Conservation (phyloP, 495 filamentous ascomycete species). For the Rhizodiscina lignyota region DNA sequence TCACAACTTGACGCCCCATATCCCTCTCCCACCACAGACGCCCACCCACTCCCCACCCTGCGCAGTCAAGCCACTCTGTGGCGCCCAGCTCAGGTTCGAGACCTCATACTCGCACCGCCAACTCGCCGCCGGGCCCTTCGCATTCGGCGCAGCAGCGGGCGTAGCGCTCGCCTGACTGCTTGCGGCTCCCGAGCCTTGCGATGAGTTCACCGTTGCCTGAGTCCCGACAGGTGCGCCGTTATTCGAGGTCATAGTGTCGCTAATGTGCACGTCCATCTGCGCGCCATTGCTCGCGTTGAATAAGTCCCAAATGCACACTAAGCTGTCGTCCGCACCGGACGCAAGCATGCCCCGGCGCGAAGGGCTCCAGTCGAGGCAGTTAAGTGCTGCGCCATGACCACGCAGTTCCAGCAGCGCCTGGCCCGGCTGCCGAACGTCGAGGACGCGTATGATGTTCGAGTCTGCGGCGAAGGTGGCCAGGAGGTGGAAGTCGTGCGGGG, state of each 20-base stretch:
- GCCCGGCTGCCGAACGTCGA: conserved; percentile 92
- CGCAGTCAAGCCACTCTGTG: conserved; percentile 52
- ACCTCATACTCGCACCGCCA: conserved; percentile 98
- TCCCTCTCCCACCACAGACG: conserved; percentile 74
- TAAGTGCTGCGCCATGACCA: conserved; percentile 74
- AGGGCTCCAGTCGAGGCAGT: conserved; percentile 92
- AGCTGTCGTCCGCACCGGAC: conserved; percentile 79
- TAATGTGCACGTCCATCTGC: conserved; percentile 7
- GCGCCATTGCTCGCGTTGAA: conserved; percentile 40
- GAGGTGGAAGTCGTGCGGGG: conserved; percentile 88
- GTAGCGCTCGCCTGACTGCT: conserved; percentile 6
- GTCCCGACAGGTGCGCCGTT: conserved; percentile 23
- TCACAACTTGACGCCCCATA: conserved; percentile 74
- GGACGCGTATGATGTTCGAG: conserved; percentile 79
- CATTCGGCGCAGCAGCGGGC: conserved; percentile 2
- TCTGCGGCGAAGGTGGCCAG: conserved; percentile 94
- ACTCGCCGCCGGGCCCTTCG: conserved; percentile 51
- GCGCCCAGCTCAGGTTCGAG: conserved; percentile 87
- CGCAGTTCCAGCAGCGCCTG: conserved; percentile 88
- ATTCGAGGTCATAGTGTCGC: background rate
- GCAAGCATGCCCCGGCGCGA: conserved; percentile 73
- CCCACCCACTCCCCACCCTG: conserved; percentile 87
- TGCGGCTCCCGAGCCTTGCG: background rate
- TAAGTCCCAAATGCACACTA: conserved; percentile 88
- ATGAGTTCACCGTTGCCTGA: conserved; percentile 9